Evolutionary conservation across 192 early-diverging fungal species (phyloP).

Genomic region (Phycomyces blakesleeanus): DNA sequence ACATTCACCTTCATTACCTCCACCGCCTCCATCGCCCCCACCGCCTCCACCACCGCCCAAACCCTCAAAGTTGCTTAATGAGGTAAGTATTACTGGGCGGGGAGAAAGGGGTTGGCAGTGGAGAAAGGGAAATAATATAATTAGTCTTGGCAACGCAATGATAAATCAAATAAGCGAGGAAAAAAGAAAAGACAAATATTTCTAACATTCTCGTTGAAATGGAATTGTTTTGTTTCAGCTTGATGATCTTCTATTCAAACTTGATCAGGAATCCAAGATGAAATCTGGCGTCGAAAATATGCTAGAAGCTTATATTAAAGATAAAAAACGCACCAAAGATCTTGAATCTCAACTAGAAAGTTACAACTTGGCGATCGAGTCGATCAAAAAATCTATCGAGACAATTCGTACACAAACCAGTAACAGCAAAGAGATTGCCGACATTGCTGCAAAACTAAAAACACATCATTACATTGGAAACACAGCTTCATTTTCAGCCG

Average conservation of each 20-base stretch:
- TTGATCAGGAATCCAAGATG: slow-evolving; percentile 36
- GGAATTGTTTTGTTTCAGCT: slow-evolving; percentile 16
- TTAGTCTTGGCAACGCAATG: no score
- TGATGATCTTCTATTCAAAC: slow-evolving; percentile 24
- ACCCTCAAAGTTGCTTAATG: neutral
- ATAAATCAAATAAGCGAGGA: no score
- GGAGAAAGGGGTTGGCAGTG: no score
- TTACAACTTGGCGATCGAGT: slow-evolving; percentile 20
- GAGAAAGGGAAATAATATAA: no score
- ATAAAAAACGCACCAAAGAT: slow-evolving; percentile 36
- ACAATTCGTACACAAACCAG: slow-evolving; percentile 20
- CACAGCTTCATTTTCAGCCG: slow-evolving; percentile 63
- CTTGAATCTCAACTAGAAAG: slow-evolving; percentile 32
- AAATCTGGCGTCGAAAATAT: slow-evolving; percentile 41
- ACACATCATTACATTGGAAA: slow-evolving; percentile 9
- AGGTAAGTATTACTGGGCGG: neutral
- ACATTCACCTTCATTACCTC: neutral
- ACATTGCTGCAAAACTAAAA: neutral
- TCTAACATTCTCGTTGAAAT: neutral
- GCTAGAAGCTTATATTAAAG: slow-evolving; percentile 38
- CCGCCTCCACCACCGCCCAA: neutral
- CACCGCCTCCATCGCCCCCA: slow-evolving; percentile 1
- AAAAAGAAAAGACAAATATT: neutral
- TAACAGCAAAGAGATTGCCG: slow-evolving; percentile 13
- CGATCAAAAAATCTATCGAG: slow-evolving; percentile 31